Conservation (phyloP, 2,329 filamentous ascomycete genomes). For the Fusarium sp. region DNA sequence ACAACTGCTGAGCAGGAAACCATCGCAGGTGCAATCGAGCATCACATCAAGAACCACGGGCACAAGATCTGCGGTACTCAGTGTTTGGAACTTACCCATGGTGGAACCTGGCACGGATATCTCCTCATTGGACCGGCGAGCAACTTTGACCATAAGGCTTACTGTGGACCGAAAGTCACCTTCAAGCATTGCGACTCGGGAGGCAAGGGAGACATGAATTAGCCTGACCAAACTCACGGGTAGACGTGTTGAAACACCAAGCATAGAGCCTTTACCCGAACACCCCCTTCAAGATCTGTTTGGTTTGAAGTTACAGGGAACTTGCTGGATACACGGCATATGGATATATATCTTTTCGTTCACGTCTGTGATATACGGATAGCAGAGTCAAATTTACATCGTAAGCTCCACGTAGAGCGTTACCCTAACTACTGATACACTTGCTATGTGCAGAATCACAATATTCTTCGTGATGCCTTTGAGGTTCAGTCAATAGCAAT, state of each 20-base stretch:
- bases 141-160: neutral
- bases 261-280: no score
- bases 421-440: neutral
- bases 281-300: neutral
- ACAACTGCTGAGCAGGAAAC: neutral
- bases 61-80: neutral
- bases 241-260: no score
- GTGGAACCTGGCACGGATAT: neutral
- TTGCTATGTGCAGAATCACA: accelerated
- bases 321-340: neutral
- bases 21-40: neutral
- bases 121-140: neutral
- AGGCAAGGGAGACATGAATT: neutral
- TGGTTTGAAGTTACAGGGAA: neutral
- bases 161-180: neutral
- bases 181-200: neutral
- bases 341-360: neutral
- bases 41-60: neutral
- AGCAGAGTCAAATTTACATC: neutral
- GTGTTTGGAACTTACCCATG: neutral
- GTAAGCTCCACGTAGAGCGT: neutral
- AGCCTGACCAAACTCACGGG: neutral
- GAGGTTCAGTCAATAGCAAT: conserved; percentile 26
- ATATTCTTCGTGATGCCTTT: accelerated
- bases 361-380: accelerated